Evolutionary conservation across 192 early-diverging fungal genomes (phyloP).

Genomic region (Coemansia sp.): DNA sequence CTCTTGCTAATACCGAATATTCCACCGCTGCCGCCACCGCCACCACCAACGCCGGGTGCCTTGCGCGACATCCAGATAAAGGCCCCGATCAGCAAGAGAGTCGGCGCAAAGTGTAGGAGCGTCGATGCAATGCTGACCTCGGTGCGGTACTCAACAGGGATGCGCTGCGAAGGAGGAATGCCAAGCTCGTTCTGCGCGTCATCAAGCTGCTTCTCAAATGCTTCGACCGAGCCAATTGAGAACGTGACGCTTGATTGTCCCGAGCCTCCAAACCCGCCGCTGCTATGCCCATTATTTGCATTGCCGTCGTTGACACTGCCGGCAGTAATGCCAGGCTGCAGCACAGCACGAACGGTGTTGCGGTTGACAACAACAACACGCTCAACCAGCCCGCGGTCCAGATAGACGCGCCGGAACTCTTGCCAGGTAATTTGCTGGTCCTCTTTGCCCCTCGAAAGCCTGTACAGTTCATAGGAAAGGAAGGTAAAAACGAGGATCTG

Average conservation of each 20-base stretch:
- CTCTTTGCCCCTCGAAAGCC: constrained; percentile 11
- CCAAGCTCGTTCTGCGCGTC: constrained; percentile 88
- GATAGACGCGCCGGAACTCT: constrained; percentile 83
- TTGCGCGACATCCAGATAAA: constrained; percentile 85
- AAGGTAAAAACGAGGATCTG: constrained; percentile 13
- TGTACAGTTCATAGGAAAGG: constrained; percentile 20
- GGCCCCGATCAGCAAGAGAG: constrained; percentile 84
- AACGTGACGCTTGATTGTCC: constrained; percentile 58
- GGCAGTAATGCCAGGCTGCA: constrained; percentile 33
- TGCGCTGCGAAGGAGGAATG: constrained; percentile 85
- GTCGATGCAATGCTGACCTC: constrained; percentile 74
- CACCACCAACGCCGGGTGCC: constrained; percentile 67
- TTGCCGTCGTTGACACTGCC: not conserved
- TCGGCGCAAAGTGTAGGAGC: constrained; percentile 90
- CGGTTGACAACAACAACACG: constrained; percentile 87
- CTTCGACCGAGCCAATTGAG: constrained; percentile 91
- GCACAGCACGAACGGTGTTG: constrained; percentile 76
- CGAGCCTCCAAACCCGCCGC: constrained; percentile 1
- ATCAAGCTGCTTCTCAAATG: constrained; percentile 89
- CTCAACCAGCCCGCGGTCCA: constrained; percentile 92
- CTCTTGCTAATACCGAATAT: constrained; percentile 98
- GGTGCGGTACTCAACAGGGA: constrained; percentile 88
- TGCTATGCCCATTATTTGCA: not conserved
- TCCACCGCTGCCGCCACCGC: constrained; percentile 66
- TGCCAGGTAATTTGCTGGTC: constrained; percentile 83